A percentile compares a stretch with the other conserved stretches of the same genome.
Evolutionary conservation across 495 filamentous ascomycete species (phyloP).

Genomic region (Articulospora tetracladia): DNA sequence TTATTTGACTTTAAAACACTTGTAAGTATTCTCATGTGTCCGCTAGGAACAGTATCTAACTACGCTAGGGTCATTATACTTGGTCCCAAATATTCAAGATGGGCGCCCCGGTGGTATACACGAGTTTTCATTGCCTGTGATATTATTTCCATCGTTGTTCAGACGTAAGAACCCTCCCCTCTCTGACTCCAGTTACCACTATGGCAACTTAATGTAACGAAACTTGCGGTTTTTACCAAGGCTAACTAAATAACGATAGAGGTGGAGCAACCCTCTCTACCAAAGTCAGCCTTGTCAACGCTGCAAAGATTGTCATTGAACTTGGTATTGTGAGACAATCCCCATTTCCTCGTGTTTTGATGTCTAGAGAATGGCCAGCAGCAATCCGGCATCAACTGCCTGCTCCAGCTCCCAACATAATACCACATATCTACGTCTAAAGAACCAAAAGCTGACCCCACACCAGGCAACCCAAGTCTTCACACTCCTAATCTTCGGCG

Average conservation of each 20-base stretch:
- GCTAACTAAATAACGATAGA: background rate
- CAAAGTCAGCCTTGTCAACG: background rate
- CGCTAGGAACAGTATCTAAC: background rate
- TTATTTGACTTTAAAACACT: constrained; percentile 49
- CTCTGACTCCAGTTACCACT: background rate
- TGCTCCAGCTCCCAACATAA: too few relatives aligned
- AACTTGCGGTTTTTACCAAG: background rate
- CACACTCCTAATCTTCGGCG: constrained; percentile 46
- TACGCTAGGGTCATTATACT: constrained; percentile 40
- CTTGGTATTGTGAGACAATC: too few relatives aligned
- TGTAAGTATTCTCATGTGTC: constrained; percentile 19
- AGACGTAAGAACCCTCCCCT: background rate
- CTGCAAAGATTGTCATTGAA: background rate
- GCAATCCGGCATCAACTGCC: too few relatives aligned
- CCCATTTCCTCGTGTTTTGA: too few relatives aligned
- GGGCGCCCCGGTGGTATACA: constrained; percentile 50
- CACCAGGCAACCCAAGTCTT: constrained; percentile 46
- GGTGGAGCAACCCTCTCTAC: background rate
- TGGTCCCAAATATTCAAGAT: constrained; percentile 55
- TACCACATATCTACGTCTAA: too few relatives aligned
- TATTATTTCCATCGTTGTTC: background rate
- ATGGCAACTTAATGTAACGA: too few relatives aligned
- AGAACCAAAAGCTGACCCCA: too few relatives aligned
- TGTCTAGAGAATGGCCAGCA: too few relatives aligned
- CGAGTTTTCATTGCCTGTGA: constrained; percentile 45